Evolutionary conservation across 257 asterid genomes (phyloP).

Genomic region (Primulina eburnea): DNA sequence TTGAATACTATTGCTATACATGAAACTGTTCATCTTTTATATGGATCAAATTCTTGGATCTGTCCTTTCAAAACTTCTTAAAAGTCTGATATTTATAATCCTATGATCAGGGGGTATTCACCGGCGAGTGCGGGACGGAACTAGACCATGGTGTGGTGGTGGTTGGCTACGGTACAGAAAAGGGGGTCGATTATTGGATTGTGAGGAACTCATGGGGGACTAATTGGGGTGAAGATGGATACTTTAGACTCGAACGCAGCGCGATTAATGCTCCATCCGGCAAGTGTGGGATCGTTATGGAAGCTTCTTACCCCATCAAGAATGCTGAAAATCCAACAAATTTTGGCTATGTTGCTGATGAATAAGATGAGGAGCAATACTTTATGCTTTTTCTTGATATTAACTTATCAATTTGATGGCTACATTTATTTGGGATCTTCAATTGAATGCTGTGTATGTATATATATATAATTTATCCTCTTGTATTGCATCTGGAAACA

Average conservation of each 20-base stretch:
- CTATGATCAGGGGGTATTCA: constrained; percentile 55
- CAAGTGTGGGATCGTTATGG: constrained; percentile 70
- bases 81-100: background rate
- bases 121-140: constrained; percentile 53
- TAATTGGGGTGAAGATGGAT: constrained; percentile 79
- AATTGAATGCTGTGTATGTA: too few relatives aligned
- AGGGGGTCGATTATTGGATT: constrained; percentile 67
- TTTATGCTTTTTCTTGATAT: constrained; percentile 12
- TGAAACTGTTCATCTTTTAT: too few relatives aligned
- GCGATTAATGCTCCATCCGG: constrained; percentile 31
- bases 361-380: constrained; percentile 25
- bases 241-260: constrained; percentile 58
- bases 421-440: too few relatives aligned
- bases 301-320: constrained; percentile 77
- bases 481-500: too few relatives aligned
- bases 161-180: constrained; percentile 72
- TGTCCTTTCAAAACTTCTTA: too few relatives aligned
- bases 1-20: too few relatives aligned
- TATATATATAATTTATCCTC: too few relatives aligned
- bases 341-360: constrained; percentile 29
- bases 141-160: constrained; percentile 79
- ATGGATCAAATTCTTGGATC: too few relatives aligned
- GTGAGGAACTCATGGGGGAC: constrained; percentile 89
- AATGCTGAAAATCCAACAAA: constrained; percentile 14
- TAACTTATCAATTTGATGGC: too few relatives aligned